These are phyloP conservation scores for Lachnellula cervina DNA, from an alignment of 2,329 filamentous ascomycete species.

Conservation along the genomic window DNA sequence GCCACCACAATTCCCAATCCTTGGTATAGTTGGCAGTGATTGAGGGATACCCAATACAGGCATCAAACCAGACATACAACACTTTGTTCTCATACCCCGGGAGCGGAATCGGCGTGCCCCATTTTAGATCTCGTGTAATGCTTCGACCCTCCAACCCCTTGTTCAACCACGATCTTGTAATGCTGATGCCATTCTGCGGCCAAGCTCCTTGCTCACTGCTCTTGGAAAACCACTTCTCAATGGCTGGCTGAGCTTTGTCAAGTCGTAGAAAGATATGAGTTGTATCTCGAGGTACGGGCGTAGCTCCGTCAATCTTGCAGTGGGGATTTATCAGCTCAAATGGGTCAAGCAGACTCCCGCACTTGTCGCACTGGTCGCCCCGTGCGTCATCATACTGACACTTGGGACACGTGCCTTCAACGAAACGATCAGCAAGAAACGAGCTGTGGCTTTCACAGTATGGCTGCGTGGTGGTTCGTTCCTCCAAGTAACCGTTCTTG, in stretches of 20 bases:
- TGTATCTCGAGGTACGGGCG: slow-evolving; percentile 73
- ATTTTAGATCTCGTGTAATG: slow-evolving; percentile 89
- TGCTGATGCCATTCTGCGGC: slow-evolving; percentile 69
- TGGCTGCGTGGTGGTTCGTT: slow-evolving; percentile 81
- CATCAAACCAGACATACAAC: slow-evolving; percentile 83
- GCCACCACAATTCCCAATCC: slow-evolving; percentile 94
- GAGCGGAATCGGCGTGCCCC: slow-evolving; percentile 60
- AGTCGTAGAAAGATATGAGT: slow-evolving; percentile 89
- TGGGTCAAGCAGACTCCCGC: slow-evolving; percentile 56
- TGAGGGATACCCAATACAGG: slow-evolving; percentile 90
- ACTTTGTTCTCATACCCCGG: slow-evolving; percentile 68
- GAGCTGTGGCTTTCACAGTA: slow-evolving; percentile 76
- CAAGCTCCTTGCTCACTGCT: slow-evolving; percentile 70
- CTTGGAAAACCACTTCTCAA: slow-evolving; percentile 72
- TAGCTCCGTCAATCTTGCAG: slow-evolving; percentile 85
- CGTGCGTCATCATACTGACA: slow-evolving; percentile 68
- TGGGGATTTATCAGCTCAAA: slow-evolving; percentile 72
- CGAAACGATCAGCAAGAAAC: slow-evolving; percentile 82
- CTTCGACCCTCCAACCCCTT: slow-evolving; percentile 81
- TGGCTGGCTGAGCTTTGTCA: slow-evolving; percentile 72
- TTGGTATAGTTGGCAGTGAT: slow-evolving; percentile 88
- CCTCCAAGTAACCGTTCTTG: slow-evolving; percentile 82
- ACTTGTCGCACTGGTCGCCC: slow-evolving; percentile 72
- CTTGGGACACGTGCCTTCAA: slow-evolving; percentile 73
- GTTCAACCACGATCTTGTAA: slow-evolving; percentile 75